Conservation (phyloP, 2,329 filamentous ascomycete species). For the Pseudocercospora pini-densiflorae region DNA sequence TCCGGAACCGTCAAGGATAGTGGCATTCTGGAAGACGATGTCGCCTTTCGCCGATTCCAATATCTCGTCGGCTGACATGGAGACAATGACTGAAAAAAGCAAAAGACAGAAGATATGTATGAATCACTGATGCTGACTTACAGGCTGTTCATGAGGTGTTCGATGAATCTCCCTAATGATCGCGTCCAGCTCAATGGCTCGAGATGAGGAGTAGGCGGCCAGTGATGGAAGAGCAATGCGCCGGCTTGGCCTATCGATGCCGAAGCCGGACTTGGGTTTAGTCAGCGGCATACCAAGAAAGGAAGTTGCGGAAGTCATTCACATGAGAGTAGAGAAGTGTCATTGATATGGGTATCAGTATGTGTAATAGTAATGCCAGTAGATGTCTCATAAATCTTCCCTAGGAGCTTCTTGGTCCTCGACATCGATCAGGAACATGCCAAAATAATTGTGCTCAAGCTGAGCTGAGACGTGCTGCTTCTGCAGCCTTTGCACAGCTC, state of each 20-base stretch:
- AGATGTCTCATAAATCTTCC: neutral
- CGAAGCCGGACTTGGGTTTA: neutral
- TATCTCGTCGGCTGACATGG: neutral
- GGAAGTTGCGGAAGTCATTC: slow-evolving; percentile 1
- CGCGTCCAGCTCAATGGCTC: neutral
- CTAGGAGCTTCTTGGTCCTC: neutral
- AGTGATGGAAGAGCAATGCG: neutral
- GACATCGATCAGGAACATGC: neutral
- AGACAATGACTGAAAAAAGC: neutral
- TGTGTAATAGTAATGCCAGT: neutral
- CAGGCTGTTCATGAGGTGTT: neutral
- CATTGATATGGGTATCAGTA: neutral
- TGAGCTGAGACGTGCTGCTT: neutral
- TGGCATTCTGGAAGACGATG: slow-evolving; percentile 31
- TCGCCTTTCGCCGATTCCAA: neutral
- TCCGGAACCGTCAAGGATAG: slow-evolving; percentile 35
- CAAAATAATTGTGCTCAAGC: neutral
- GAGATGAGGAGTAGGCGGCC: neutral
- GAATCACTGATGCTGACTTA: neutral
- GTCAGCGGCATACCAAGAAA: neutral
- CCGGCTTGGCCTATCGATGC: neutral
- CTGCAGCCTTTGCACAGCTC: neutral
- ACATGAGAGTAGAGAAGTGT: neutral
- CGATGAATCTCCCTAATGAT: neutral
- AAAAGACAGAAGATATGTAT: neutral